A percentile compares a stretch with the other conserved stretches of the same genome.
phyloP scores from a whole-genome alignment of 768 basidiomycete genomes.

The Mycena filopes region DNA sequence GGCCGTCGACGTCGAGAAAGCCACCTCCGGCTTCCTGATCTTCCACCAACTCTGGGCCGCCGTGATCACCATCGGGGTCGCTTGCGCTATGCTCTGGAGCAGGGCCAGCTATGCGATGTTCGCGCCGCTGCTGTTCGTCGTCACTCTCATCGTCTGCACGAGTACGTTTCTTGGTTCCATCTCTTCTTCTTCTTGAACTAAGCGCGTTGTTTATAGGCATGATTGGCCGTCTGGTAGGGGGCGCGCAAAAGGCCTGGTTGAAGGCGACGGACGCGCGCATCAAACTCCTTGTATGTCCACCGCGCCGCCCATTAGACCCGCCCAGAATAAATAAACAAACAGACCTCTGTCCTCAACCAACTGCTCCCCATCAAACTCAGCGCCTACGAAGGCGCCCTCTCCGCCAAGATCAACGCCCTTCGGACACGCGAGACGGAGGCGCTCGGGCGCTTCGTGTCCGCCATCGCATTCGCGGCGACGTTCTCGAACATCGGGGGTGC shows the following conservation, averaged over 20 bases:
- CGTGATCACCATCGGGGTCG: slow-evolving; percentile 15
- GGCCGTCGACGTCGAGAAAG: slow-evolving; percentile 30
- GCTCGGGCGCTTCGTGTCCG: neutral
- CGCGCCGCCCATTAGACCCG: neutral
- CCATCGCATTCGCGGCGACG: neutral
- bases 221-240: slow-evolving; percentile 17
- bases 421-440: slow-evolving; percentile 9
- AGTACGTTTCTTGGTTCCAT: neutral
- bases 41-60: slow-evolving; percentile 26
- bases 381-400: slow-evolving; percentile 19
- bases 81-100: slow-evolving; percentile 20
- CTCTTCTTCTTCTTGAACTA: neutral
- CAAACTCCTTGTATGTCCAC: slow-evolving; percentile 20
- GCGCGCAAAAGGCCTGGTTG: slow-evolving; percentile 23
- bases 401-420: slow-evolving; percentile 11
- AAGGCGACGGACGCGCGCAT: slow-evolving; percentile 18
- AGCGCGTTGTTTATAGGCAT: neutral
- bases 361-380: slow-evolving; percentile 29
- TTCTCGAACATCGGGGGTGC: slow-evolving; percentile 6
- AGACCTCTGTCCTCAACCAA: slow-evolving; percentile 26
- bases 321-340: too few species aligned
- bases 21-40: slow-evolving; percentile 10
- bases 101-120: slow-evolving; percentile 26
- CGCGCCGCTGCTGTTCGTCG: slow-evolving; percentile 24
- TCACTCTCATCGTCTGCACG: slow-evolving; percentile 7